Evolutionary conservation across 768 basidiomycete species (phyloP).

Genomic region (Floccularia luteovirens): DNA sequence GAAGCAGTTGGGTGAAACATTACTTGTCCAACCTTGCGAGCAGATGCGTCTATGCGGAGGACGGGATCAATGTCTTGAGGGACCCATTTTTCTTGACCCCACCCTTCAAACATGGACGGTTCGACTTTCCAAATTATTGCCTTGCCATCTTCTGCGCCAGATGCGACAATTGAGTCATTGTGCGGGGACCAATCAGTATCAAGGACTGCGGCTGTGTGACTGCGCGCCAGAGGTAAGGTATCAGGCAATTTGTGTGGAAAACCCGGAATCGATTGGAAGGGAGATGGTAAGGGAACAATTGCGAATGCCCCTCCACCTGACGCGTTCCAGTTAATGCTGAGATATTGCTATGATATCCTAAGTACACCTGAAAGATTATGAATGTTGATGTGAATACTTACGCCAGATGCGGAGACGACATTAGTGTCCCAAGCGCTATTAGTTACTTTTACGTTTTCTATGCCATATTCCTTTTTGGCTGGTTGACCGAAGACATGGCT

Average conservation of each 20-base stretch:
- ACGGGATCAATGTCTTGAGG: conserved; percentile 83
- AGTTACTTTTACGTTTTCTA: conserved; percentile 82
- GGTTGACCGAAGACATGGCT: conserved; percentile 92
- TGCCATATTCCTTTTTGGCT: conserved; percentile 74
- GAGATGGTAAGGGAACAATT: conserved; percentile 82
- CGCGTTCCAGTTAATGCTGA: conserved; percentile 92
- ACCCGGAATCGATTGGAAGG: conserved; percentile 43
- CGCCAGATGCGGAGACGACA: conserved; percentile 76
- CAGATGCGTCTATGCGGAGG: conserved; percentile 67
- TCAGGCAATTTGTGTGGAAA: conserved; percentile 85
- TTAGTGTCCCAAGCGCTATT: conserved; percentile 97
- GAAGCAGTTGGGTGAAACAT: conserved; percentile 88
- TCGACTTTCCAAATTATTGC: conserved; percentile 88
- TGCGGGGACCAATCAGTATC: conserved; percentile 98
- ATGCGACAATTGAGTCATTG: conserved; percentile 85
- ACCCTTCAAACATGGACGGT: conserved; percentile 62
- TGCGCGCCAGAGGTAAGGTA: conserved; percentile 84
- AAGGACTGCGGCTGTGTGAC: conserved; percentile 76
- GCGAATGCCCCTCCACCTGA: conserved; percentile 92
- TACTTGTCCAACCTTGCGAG: conserved; percentile 91
- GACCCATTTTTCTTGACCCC: conserved; percentile 79
- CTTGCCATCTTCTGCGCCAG: conserved; percentile 92
- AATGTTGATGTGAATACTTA: conserved; percentile 14
- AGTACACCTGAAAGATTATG: conserved; percentile 1
- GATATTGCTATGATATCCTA: conserved; percentile 60